These are phyloP conservation scores for Annona cherimola DNA, from an alignment of 164 flowering plant genomes.

Conservation along the genomic window DNA sequence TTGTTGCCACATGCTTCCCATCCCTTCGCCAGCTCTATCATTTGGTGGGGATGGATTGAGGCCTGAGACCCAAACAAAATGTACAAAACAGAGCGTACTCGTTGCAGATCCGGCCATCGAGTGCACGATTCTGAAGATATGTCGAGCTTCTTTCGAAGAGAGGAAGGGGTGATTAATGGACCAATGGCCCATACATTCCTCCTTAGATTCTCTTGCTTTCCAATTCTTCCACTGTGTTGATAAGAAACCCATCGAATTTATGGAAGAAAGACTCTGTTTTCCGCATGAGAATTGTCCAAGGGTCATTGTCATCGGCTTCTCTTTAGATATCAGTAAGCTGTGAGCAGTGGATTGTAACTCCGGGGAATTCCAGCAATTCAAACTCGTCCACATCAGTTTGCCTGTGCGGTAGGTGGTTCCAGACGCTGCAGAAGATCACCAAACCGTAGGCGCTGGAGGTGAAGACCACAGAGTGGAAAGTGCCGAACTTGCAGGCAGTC, in stretches of 20 bases:
- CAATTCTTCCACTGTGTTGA: constrained; percentile 22
- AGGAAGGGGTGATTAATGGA: constrained; percentile 16
- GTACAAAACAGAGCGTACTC: constrained; percentile 16
- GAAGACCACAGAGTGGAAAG: constrained; percentile 13
- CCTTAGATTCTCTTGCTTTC: constrained; percentile 4
- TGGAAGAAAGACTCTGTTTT: not conserved
- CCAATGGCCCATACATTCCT: constrained; percentile 19
- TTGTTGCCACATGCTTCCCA: constrained; percentile 12
- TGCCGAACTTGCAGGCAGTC: constrained; percentile 12
- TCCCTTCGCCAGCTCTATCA: constrained; percentile 26
- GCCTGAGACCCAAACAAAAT: constrained; percentile 24
- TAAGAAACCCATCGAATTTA: constrained; percentile 28
- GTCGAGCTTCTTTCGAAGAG: not conserved
- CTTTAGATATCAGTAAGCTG: not conserved
- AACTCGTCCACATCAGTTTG: constrained; percentile 12
- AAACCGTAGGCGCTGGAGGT: constrained; percentile 14
- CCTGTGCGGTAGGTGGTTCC: constrained; percentile 19
- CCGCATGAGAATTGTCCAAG: constrained; percentile 1
- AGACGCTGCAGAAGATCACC: constrained; percentile 6
- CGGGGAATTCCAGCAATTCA: constrained; percentile 11
- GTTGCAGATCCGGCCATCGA: constrained; percentile 18
- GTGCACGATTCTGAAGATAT: constrained; percentile 1
- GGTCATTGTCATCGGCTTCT: not conserved
- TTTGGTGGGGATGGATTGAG: constrained; percentile 10
- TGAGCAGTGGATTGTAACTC: not conserved